Conservation (phyloP, 495 filamentous ascomycete species). For the Elaphomyces granulatus region DNA sequence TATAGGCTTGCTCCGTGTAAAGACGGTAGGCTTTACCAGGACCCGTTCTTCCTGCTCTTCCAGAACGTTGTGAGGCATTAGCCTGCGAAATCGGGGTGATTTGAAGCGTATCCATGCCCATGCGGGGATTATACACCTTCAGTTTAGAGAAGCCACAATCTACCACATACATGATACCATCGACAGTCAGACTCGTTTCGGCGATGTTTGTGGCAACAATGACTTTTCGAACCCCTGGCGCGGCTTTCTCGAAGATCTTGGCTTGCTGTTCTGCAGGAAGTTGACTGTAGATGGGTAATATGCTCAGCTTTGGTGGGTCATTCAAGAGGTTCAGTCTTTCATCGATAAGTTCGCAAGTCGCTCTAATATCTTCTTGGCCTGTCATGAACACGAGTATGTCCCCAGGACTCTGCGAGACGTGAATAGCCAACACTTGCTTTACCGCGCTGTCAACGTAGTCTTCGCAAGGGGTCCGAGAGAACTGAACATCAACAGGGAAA, state of each 20-base stretch:
- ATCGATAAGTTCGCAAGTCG: constrained; percentile 82
- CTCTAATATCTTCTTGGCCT: constrained; percentile 96
- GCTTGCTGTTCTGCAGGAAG: constrained; percentile 98
- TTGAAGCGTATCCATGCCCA: constrained; percentile 99
- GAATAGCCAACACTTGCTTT: constrained; percentile 93
- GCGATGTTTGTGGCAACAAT: constrained; percentile 99
- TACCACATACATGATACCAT: constrained; percentile 99
- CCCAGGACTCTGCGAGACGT: constrained; percentile 78
- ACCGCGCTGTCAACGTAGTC: constrained; percentile 97
- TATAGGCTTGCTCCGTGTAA: constrained; percentile 88
- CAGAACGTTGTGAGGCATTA: constrained; percentile 85
- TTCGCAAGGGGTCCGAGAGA: constrained; percentile 86
- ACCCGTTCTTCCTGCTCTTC: constrained; percentile 86
- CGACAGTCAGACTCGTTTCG: constrained; percentile 94
- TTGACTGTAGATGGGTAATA: constrained; percentile 97
- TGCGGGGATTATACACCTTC: constrained; percentile 95
- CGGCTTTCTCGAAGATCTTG: constrained; percentile 88
- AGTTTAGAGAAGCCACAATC: constrained; percentile 93
- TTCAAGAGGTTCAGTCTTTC: constrained; percentile 85
- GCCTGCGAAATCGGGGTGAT: constrained; percentile 98
- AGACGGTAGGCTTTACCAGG: constrained; percentile 92
- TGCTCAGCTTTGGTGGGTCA: constrained; percentile 86
- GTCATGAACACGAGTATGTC: constrained; percentile 99
- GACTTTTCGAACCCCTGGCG: constrained; percentile 85
- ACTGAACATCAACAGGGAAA: constrained; percentile 95